Evolutionary conservation across 805 yeast species (phyloP).

Genomic region (Suhomyces tanzawaensis): DNA sequence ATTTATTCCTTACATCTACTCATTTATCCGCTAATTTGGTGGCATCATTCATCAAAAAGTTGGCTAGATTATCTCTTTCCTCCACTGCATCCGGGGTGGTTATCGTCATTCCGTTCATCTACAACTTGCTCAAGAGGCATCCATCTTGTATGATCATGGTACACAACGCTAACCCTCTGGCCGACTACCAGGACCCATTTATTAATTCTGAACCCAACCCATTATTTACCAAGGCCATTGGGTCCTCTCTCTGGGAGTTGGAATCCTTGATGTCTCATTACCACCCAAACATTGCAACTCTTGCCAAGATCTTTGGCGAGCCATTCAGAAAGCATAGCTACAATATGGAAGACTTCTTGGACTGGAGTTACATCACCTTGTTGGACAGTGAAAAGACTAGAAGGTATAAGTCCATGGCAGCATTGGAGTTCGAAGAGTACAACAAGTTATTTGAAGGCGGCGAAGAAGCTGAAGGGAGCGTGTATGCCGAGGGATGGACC

Average conservation of each 20-base stretch:
- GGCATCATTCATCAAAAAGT: conserved; percentile 84
- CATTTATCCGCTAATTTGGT: conserved; percentile 81
- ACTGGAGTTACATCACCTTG: conserved; percentile 76
- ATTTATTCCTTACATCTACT: conserved; percentile 79
- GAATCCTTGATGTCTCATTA: conserved; percentile 78
- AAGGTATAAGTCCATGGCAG: conserved; percentile 67
- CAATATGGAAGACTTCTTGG: conserved; percentile 90
- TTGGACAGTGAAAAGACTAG: conserved; percentile 63
- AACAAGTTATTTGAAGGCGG: conserved; percentile 30
- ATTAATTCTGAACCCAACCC: conserved; percentile 69
- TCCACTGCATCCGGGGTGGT: conserved; percentile 91
- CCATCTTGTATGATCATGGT: conserved; percentile 91
- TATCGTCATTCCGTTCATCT: conserved; percentile 83
- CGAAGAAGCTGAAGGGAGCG: conserved; percentile 11
- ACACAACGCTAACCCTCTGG: conserved; percentile 46
- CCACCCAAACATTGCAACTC: conserved; percentile 92
- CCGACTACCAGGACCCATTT: conserved; percentile 59
- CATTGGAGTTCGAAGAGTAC: conserved; percentile 69
- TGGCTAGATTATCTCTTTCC: conserved; percentile 69
- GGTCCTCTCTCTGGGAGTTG: conserved; percentile 90
- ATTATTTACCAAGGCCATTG: conserved; percentile 70
- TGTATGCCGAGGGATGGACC: conserved; percentile 29
- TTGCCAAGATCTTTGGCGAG: conserved; percentile 84
- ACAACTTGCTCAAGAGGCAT: conserved; percentile 85
- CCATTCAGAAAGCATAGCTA: conserved; percentile 86